Conservation (phyloP, 208 protist species). For the Herpetomonas tarakana region DNA sequence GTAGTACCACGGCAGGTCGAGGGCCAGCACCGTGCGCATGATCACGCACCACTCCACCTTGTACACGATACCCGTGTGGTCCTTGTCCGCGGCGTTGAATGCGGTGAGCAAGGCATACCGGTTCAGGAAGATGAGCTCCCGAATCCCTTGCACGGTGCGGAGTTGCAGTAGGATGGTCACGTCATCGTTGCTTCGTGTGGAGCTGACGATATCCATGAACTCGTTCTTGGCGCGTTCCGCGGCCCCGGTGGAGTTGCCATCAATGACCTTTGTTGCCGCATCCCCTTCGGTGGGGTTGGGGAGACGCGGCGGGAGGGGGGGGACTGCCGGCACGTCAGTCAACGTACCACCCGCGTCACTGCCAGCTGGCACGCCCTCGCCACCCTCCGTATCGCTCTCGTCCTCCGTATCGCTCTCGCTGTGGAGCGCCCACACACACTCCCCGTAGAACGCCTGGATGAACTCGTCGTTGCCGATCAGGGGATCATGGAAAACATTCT, state of each 20-base stretch:
- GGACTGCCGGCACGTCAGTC: not conserved
- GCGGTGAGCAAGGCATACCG: constrained; percentile 70
- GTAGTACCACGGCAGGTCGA: constrained; percentile 88
- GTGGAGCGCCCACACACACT: not conserved
- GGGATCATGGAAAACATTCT: constrained; percentile 9
- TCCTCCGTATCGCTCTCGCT: not conserved
- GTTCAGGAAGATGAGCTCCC: constrained; percentile 69
- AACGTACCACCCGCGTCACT: not conserved
- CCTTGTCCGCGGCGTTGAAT: constrained; percentile 72
- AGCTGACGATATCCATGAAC: not conserved
- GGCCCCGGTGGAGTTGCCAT: not conserved
- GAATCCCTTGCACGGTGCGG: constrained; percentile 47
- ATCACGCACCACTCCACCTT: constrained; percentile 84
- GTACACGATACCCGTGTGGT: constrained; percentile 64
- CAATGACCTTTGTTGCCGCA: not conserved
- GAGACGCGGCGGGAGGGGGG: constrained; percentile 4
- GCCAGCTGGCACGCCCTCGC: not conserved
- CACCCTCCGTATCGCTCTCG: not conserved
- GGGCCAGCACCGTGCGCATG: constrained; percentile 57
- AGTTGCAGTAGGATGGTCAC: constrained; percentile 39
- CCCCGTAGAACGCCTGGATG: constrained; percentile 20
- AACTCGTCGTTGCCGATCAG: constrained; percentile 30
- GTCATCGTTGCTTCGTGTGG: constrained; percentile 11
- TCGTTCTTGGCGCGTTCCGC: not conserved
- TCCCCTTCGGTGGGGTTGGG: not conserved